These are phyloP conservation scores for Prunus davidiana DNA, from an alignment of 306 rosid genomes.

Conservation along the genomic window DNA sequence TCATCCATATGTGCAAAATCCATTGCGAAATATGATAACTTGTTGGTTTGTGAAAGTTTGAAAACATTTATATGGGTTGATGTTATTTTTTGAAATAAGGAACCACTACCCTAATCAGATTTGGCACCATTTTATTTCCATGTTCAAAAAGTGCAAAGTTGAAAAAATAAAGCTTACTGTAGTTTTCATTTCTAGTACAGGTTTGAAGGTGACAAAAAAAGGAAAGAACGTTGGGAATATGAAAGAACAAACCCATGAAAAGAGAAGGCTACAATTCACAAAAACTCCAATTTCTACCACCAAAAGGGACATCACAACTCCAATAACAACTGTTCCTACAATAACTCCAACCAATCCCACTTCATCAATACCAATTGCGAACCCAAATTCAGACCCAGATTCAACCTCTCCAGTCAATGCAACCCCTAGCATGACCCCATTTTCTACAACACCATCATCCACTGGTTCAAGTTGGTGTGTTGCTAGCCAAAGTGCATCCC, in stretches of 20 bases:
- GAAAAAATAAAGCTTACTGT: conserved; percentile 34
- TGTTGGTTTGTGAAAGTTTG: background rate
- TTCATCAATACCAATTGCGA: conserved; percentile 13
- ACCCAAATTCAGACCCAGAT: conserved; percentile 49
- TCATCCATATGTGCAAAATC: no score
- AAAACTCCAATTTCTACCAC: conserved; percentile 32
- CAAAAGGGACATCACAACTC: conserved; percentile 71
- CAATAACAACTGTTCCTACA: conserved; percentile 71
- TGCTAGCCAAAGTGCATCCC: conserved; percentile 62
- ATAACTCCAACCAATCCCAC: conserved; percentile 39
- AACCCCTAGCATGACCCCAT: conserved; percentile 45
- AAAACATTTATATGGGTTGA: background rate
- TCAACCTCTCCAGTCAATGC: conserved; percentile 47
- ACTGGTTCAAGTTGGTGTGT: conserved; percentile 74
- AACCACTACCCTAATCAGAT: conserved; percentile 1
- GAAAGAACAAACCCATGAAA: conserved; percentile 33
- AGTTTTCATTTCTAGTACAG: conserved; percentile 42
- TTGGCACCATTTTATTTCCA: conserved; percentile 25
- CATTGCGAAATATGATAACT: no score
- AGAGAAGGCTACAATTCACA: conserved; percentile 27
- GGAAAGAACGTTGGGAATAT: conserved; percentile 24
- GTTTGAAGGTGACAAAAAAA: conserved; percentile 44
- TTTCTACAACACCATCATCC: conserved; percentile 24
- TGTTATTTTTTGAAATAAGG: background rate
- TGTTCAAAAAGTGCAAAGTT: conserved; percentile 26